Base-by-base conservation (phyloP, 164 flowering plant species). In the Vitis labrusca region DNA sequence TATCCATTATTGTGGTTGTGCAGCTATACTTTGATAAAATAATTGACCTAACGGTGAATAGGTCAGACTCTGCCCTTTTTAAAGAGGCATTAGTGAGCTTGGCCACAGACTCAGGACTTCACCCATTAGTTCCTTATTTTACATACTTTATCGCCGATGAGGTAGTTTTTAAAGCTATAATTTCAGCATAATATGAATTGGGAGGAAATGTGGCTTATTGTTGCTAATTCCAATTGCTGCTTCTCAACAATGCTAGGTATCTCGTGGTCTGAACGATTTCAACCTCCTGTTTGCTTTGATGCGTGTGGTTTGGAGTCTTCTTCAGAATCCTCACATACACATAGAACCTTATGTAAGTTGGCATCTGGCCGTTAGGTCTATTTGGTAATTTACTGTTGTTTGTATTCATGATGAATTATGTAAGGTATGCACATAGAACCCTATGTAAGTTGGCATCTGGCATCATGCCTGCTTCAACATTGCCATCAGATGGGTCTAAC, bases 311-410 rank as follows among this genome's bases (percentile, higher is more conserved):
- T 64, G 82, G 74, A 93, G 97, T 80, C 97, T 96, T 76, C 97
- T 96, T 51, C 91, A 83, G 64, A 96, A 96, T 81, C 91, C 89
- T 32, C 98, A 93, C 78, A 82, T 96, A 76, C 93, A 93, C 51
- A 80, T 93, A 59, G 99, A 96, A 81, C 97, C 98, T 70, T 96
- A 96, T 87, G 99, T 96, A 85, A 95, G 98, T 87, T 69, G 49
- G 9, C 68, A 16, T 14, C 53, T 47, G 15, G 29, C 32, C 16
- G 19, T 9, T 16, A 10, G 7, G 44, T 37, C 44, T 27, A 50
- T 7, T 11, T 50, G 56, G 19, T 14, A 11, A 17, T 64, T 64
- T 49, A 10, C 8, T 61, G 17, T 63, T 19, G 37, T 59, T 64
- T 23, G 44, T 37, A 37, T 6, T 37, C 44, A 37, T 37, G 44